A percentile compares a stretch with the other conserved stretches of the same genome.
Evolutionary conservation across 129 eudicot species (phyloP).

Genomic region (Tagetes erecta): DNA sequence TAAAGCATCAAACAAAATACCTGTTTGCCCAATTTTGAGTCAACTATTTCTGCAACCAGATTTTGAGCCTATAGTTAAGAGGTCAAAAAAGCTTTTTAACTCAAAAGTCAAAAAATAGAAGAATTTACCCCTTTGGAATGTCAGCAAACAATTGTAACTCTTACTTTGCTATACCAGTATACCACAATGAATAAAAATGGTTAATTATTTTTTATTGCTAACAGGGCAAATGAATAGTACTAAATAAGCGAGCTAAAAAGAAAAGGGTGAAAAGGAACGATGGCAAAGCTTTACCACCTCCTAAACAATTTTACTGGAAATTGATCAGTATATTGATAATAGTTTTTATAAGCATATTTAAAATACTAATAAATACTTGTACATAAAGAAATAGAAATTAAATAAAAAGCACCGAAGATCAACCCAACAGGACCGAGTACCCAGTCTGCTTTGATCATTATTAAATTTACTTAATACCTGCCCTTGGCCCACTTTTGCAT

Average conservation of each 20-base stretch:
- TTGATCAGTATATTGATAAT: not conserved
- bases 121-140: not conserved
- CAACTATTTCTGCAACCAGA: constrained; percentile 94
- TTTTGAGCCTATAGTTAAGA: constrained; percentile 68
- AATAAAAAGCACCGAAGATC: not conserved
- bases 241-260: not conserved
- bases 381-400: not conserved
- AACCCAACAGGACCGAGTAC: not conserved
- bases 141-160: not conserved
- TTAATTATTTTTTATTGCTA: not conserved
- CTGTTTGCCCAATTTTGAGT: constrained; percentile 94
- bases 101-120: not conserved
- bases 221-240: not conserved
- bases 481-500: not conserved
- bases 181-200: not conserved
- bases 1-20: constrained; percentile 39
- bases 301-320: not conserved
- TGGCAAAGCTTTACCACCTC: not conserved
- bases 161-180: not conserved
- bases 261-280: not conserved
- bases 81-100: constrained; percentile 3
- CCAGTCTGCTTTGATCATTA: not conserved
- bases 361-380: not conserved
- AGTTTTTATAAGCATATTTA: not conserved
- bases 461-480: not conserved